These are phyloP conservation scores for Epichloe coenophiala DNA, from an alignment of 2,329 filamentous ascomycete genomes.

Conservation along the genomic window DNA sequence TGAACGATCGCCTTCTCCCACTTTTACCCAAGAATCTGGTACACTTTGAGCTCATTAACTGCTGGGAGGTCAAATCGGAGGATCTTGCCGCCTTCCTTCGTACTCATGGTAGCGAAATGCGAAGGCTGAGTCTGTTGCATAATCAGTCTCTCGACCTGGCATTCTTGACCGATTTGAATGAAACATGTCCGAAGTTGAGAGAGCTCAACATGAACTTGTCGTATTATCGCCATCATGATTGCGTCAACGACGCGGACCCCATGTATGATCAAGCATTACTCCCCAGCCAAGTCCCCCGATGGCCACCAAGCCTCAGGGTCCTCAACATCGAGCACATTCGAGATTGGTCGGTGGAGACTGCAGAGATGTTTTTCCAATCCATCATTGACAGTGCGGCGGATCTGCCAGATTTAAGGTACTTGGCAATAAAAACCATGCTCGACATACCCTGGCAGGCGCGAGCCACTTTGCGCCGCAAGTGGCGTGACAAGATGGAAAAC, in stretches of 20 bases:
- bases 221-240: slow-evolving; percentile 58
- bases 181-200: slow-evolving; percentile 56
- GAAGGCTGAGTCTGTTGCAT: slow-evolving; percentile 57
- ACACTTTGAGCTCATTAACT: slow-evolving; percentile 64
- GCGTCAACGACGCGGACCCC: slow-evolving; percentile 59
- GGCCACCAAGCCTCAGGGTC: slow-evolving; percentile 58
- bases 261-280: slow-evolving; percentile 57
- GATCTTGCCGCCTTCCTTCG: slow-evolving; percentile 52
- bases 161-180: slow-evolving; percentile 55
- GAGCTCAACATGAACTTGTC: slow-evolving; percentile 64
- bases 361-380: slow-evolving; percentile 66
- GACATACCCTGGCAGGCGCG: slow-evolving; percentile 72
- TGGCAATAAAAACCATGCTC: slow-evolving; percentile 66
- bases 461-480: slow-evolving; percentile 63
- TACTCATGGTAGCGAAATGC: slow-evolving; percentile 53
- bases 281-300: slow-evolving; percentile 54
- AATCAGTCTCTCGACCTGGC: slow-evolving; percentile 66
- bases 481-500: slow-evolving; percentile 56
- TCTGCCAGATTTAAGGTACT: slow-evolving; percentile 52
- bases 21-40: slow-evolving; percentile 52
- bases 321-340: slow-evolving; percentile 68
- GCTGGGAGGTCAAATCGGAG: slow-evolving; percentile 57
- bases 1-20: slow-evolving; percentile 55
- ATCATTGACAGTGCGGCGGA: slow-evolving; percentile 57
- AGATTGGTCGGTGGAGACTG: slow-evolving; percentile 56